phyloP scores from a whole-genome alignment of 1,284 basidiomycete species.

The Chalciporus sp. region DNA sequence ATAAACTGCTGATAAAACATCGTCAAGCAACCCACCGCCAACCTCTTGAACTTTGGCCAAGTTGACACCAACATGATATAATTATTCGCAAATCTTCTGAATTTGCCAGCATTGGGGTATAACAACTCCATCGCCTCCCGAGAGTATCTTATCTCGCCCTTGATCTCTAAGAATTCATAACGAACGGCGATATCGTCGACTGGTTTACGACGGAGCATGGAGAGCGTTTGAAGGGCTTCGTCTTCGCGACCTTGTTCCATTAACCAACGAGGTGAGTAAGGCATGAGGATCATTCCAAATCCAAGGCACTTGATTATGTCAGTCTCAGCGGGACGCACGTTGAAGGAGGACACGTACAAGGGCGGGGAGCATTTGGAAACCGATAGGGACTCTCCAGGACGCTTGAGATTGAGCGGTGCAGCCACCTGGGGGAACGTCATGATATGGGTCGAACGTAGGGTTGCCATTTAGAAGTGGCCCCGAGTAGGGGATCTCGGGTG shows the following conservation, averaged over 20 bases:
- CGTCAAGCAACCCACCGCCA: conserved; percentile 34
- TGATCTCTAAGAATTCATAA: conserved; percentile 36
- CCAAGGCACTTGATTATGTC: conserved; percentile 29
- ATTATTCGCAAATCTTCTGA: conserved; percentile 23
- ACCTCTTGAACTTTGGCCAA: conserved; percentile 38
- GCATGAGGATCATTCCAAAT: conserved; percentile 37
- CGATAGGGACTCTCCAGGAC: conserved; percentile 34
- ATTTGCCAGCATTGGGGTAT: conserved; percentile 25
- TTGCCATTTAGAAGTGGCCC: conserved; percentile 36
- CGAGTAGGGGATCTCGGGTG: conserved; percentile 34
- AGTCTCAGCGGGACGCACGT: not conserved
- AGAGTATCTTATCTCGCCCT: conserved; percentile 33
- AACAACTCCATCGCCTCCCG: conserved; percentile 22
- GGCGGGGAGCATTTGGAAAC: conserved; percentile 36
- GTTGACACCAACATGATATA: conserved; percentile 29
- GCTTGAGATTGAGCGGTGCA: conserved; percentile 35
- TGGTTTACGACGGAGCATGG: conserved; percentile 27
- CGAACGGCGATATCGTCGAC: conserved; percentile 20
- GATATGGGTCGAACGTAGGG: conserved; percentile 33
- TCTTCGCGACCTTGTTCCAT: conserved; percentile 36
- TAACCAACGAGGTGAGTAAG: conserved; percentile 40
- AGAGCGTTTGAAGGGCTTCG: conserved; percentile 34
- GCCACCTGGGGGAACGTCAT: conserved; percentile 34
- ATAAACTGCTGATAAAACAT: conserved; percentile 40
- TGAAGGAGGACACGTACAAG: conserved; percentile 20